Conservation (phyloP, 148 eudicot species). For the Amaranthus palmeri region DNA sequence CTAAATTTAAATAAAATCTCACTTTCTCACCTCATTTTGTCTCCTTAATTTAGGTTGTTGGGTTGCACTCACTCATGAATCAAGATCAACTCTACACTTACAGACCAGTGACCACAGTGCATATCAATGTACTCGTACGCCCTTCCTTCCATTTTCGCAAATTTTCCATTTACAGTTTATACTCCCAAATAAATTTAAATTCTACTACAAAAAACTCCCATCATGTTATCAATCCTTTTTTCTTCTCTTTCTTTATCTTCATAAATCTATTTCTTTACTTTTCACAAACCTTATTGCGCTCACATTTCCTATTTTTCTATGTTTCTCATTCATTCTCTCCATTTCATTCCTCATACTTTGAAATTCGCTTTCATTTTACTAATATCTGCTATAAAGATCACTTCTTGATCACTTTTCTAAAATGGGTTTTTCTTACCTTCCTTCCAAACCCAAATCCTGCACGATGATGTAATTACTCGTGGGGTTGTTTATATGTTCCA, state of each 20-base stretch:
- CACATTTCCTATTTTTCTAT: no score
- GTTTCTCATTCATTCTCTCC: neutral
- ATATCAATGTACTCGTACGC: neutral
- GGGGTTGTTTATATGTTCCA: neutral
- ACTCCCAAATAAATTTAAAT: neutral
- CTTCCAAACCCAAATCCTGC: neutral
- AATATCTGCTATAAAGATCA: neutral
- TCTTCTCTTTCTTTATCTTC: neutral
- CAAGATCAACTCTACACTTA: neutral
- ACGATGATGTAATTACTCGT: slow-evolving; percentile 10
- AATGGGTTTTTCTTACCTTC: slow-evolving; percentile 17
- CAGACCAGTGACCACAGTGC: no score
- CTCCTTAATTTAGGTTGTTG: no score
- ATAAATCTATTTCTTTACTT: slow-evolving; percentile 10
- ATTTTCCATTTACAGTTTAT: no score
- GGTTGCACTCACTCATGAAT: neutral
- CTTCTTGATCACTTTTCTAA: slow-evolving; percentile 12
- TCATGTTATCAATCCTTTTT: slow-evolving; percentile 1
- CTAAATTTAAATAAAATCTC: neutral
- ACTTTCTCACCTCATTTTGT: neutral
- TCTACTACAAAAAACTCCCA: neutral
- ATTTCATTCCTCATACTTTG: neutral
- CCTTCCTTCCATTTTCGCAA: neutral
- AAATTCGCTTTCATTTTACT: slow-evolving; percentile 1
- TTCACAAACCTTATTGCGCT: neutral